Base-by-base conservation (phyloP, 192 early-diverging fungal genomes). In the Backusella liffmaniae region DNA sequence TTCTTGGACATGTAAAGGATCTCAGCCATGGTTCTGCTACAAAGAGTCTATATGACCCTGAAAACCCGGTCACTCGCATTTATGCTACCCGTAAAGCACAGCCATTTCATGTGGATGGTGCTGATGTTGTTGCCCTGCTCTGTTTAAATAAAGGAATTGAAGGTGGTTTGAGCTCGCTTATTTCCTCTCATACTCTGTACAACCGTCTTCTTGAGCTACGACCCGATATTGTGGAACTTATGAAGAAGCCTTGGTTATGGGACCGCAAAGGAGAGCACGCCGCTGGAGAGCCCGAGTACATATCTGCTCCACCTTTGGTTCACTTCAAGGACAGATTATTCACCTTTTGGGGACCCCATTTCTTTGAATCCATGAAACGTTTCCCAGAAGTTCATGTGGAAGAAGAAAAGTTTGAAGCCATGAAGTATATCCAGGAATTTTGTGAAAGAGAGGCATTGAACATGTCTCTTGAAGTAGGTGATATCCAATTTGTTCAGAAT, bases 111-210 rank as follows among this genome's bases (percentile, higher is more conserved):
- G 77, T 76, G 7, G 82, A 84, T 46, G 73, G 74, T 34, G 72
- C 79, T 26, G 82, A 84, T 69, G 26, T 84, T 16, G 82, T 84
- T 26, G 76, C 71, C 4, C 30, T 84, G 0, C 69, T 84, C 26
- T 84, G 82, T 53, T 59, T 84, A 12, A 44, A 62, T 7, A 62
- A 75, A 34, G 81, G 73, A 18, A 7, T 59, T 10, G 68, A 82
- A 67, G 82, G 82, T 7, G 82, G 82, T 26, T 23, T 68, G 13
- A 79, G 76, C 21, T 84, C 76, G 2, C 46, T 84, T 13, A 72
- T 81, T 3, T 84, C 82, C 6, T 84, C 82, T 12, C 82, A 82
- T 53, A 84, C 80, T n/a, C 51, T 84, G 8, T 84, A 81, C 67
- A 84, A 80, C 66, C 56, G 71, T 18, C 70, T 84, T 0, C 66